Evolutionary conservation across 345 rosid genomes (phyloP).

Genomic region (Acer negundo): DNA sequence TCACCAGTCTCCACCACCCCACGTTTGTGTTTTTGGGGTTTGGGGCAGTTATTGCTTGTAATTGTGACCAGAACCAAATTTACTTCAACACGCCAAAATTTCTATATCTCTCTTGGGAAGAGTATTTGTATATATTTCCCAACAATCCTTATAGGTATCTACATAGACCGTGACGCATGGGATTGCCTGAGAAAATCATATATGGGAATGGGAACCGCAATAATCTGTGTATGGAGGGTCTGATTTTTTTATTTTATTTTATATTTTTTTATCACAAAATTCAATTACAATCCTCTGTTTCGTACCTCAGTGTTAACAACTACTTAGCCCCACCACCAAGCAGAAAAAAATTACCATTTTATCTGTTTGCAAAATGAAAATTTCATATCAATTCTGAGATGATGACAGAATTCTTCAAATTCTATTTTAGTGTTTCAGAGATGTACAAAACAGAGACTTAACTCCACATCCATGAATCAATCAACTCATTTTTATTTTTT

Average conservation of each 20-base stretch:
- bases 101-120: slow-evolving; percentile 19
- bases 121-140: slow-evolving; percentile 21
- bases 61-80: slow-evolving; percentile 10
- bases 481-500: not conserved
- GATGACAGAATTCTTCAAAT: not conserved
- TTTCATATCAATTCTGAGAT: not conserved
- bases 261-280: not conserved
- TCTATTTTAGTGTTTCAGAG: not conserved
- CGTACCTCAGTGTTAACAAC: not conserved
- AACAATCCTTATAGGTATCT: slow-evolving; percentile 22
- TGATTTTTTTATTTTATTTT: not conserved
- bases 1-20: too few relatives aligned
- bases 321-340: not conserved
- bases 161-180: slow-evolving; percentile 1
- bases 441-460: not conserved
- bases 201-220: slow-evolving; percentile 5
- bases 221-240: not conserved
- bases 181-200: slow-evolving; percentile 19
- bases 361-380: not conserved
- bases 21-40: slow-evolving; percentile 15
- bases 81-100: slow-evolving; percentile 36
- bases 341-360: not conserved
- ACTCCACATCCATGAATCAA: not conserved
- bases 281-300: not conserved
- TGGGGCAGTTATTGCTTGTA: slow-evolving; percentile 1